A percentile compares a stretch with the other conserved stretches of the same genome.
phyloP scores from a whole-genome alignment of 1,139 yeast genomes.

The Kodamaea fungicola region DNA sequence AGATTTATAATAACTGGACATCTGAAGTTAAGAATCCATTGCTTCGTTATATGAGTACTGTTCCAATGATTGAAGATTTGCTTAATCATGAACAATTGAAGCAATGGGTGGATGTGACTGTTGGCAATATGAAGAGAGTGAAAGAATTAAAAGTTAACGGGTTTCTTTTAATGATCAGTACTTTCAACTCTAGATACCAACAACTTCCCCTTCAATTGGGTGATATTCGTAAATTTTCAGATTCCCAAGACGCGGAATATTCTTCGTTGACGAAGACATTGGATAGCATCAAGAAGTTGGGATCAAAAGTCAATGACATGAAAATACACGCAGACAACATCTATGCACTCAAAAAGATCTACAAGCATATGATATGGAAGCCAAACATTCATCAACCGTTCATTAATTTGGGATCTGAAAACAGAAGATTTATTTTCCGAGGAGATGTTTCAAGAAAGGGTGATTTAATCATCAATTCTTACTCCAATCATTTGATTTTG shows the following conservation, averaged over 20 bases:
- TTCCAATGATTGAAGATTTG: constrained; percentile 24
- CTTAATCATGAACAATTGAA: constrained; percentile 46
- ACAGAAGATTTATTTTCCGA: constrained; percentile 54
- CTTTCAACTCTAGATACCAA: constrained; percentile 73
- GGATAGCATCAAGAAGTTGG: constrained; percentile 35
- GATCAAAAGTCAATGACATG: constrained; percentile 42
- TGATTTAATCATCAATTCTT: constrained; percentile 54
- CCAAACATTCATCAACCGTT: constrained; percentile 34
- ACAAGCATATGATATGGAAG: constrained; percentile 50
- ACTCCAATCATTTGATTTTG: constrained; percentile 52
- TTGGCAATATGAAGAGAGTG: constrained; percentile 35
- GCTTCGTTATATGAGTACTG: constrained; percentile 52
- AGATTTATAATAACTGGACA: constrained; percentile 66
- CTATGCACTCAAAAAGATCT: constrained; percentile 44
- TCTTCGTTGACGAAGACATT: constrained; percentile 54
- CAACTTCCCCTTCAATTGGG: constrained; percentile 64
- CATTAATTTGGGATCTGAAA: constrained; percentile 53
- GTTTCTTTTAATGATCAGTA: constrained; percentile 64
- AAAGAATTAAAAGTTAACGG: constrained; percentile 49
- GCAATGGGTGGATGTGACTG: constrained; percentile 50
- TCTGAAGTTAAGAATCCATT: constrained; percentile 53
- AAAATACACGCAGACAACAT: constrained; percentile 55
- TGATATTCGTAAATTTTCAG: constrained; percentile 50
- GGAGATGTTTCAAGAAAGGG: constrained; percentile 65
- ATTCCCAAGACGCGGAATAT: constrained; percentile 53